phyloP scores from a whole-genome alignment of 2,329 filamentous ascomycete genomes.

The Aspergillus bombycis region DNA sequence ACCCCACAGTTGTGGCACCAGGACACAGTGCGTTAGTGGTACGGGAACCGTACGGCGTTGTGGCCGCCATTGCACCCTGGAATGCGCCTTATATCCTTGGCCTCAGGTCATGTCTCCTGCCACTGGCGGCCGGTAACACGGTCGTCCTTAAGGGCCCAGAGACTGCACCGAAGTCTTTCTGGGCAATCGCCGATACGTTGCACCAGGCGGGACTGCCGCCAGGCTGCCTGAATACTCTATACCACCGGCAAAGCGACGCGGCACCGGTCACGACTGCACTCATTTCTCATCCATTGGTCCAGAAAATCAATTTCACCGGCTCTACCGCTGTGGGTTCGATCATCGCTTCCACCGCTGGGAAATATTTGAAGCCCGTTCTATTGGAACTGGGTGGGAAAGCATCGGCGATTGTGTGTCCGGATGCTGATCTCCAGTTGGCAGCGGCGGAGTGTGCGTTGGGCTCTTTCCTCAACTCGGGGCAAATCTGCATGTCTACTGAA shows the following conservation, averaged over 20 bases:
- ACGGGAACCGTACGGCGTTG: constrained; percentile 65
- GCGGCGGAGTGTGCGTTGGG: not conserved
- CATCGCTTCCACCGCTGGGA: not conserved
- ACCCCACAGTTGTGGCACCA: no score
- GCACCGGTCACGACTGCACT: constrained; percentile 39
- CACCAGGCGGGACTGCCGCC: constrained; percentile 71
- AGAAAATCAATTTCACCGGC: constrained; percentile 10
- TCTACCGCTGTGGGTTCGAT: not conserved
- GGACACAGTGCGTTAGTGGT: no score
- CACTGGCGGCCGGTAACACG: constrained; percentile 70
- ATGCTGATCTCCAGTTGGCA: constrained; percentile 5
- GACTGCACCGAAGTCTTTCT: not conserved
- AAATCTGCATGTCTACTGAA: constrained; percentile 34
- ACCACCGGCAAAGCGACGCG: constrained; percentile 47
- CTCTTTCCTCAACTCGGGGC: constrained; percentile 41
- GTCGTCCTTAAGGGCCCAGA: constrained; percentile 60
- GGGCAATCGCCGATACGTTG: constrained; percentile 54
- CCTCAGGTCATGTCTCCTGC: constrained; percentile 43
- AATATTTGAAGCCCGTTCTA: constrained; percentile 1
- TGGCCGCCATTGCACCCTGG: constrained; percentile 77
- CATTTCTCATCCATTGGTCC: not conserved
- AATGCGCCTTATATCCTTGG: constrained; percentile 53
- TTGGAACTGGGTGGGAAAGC: constrained; percentile 3
- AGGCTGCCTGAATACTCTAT: constrained; percentile 72
- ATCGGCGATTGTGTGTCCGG: not conserved